phyloP scores from a whole-genome alignment of 208 protist species.

The Tetramitus jugosus region DNA sequence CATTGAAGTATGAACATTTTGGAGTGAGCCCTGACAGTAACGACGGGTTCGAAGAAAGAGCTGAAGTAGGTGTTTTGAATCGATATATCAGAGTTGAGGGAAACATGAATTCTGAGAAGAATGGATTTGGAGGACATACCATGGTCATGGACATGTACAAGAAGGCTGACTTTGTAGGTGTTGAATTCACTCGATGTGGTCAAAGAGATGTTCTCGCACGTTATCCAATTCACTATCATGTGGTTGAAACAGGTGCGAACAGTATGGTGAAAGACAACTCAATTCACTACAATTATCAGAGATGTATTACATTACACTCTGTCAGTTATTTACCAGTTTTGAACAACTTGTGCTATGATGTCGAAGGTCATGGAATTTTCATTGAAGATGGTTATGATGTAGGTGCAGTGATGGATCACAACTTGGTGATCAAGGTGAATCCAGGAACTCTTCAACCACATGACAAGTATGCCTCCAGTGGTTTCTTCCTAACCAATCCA shows the following conservation, averaged over 20 bases:
- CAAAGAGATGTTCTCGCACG: background rate
- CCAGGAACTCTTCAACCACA: background rate
- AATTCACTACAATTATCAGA: background rate
- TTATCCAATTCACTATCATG: conserved; percentile 7
- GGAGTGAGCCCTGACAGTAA: too few relatives aligned
- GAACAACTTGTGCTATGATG: background rate
- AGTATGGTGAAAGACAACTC: background rate
- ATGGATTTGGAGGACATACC: conserved; percentile 1
- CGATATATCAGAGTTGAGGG: conserved; percentile 1
- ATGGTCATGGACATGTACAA: background rate
- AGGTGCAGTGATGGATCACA: background rate
- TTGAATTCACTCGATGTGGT: conserved; percentile 1
- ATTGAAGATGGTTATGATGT: background rate
- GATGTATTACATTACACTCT: background rate
- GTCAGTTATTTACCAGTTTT: background rate
- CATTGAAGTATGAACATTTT: conserved; percentile 15
- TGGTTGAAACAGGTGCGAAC: background rate
- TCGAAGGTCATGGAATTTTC: background rate
- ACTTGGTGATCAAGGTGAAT: background rate
- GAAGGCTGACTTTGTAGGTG: background rate
- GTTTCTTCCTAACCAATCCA: conserved; percentile 1
- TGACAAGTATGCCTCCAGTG: background rate
- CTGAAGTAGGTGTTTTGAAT: background rate
- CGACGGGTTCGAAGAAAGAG: background rate
- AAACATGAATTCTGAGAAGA: background rate